Evolutionary conservation across 1,139 yeast genomes (phyloP), one percentile per base, ranked within the genome.

Genomic region (Debaryomycetaceae sp.): DNA sequence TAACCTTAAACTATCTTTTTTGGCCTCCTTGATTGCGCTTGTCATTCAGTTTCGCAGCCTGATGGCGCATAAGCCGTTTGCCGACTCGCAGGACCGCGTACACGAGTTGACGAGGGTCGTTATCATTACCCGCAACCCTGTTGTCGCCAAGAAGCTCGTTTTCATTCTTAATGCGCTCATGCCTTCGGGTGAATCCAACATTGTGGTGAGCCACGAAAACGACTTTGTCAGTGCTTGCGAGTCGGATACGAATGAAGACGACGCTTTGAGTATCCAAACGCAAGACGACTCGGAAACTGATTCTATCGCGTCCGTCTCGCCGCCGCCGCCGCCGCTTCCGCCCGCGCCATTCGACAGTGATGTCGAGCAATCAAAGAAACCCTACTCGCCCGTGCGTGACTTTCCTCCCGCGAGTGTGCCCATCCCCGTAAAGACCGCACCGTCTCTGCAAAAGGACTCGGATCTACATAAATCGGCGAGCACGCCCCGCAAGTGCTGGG

Each of bases 111-210:
- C 70, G 4, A 55, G 79, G 30, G 55, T 73, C 1, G 74, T 73
- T 3, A 55, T 73, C 4, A 62, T 72, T 68, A 73, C 80, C 0
- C 71, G 75, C 5, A 74, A 73, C 39, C 73, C 76, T 15, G 67
- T 67, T 18, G 77, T 73, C 7, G 78, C 80, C 1, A 74, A 73
- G 39, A 73, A 72, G 42, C 50, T 74, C 32, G 52, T 73, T 1
- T 73, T 72, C 34, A 68, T 74, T 7, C 39, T 74, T 12, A 62
- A 72, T 32, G 79, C 73, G 0, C 39, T 73, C 22, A 28, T 32
- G 22, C 34, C 37, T 18, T 10, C 6, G 10, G 10, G 20, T 10
- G 10, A 15, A 13, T 13, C 20, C 12, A 16, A 30, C n/a, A 20
- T 26, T 16, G 21, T 23, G 16, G n/a, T 26, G 13, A 23, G 20